Base-by-base conservation (phyloP, 2,329 filamentous ascomycete genomes). In the Trichoderma atrobrunneum region DNA sequence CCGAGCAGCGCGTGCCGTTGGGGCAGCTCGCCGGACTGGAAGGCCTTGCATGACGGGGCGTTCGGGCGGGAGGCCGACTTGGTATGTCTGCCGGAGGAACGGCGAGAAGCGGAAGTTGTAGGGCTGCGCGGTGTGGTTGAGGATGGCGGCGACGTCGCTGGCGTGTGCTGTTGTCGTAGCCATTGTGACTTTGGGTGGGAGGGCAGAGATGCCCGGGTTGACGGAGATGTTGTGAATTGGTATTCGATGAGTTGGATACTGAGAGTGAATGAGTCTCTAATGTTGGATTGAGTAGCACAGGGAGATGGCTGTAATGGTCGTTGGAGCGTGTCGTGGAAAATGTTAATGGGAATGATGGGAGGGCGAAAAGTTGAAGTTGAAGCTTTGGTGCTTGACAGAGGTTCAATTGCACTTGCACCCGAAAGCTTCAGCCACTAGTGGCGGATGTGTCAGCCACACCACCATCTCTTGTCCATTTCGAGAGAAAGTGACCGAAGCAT, bases 21-120 rank as follows among this genome's bases (percentile, higher is more conserved):
- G 95, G 94, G 79, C 96, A 98, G 83, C 95, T 92, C n/a, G 56
- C 94, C 94, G 74, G 93, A 89, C 73, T 92, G 87, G 84, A 94
- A 98, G 73, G 94, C 91, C 79, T 93, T 93, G 86, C 96, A 98
- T 79, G n/a, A 93, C 86, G 57, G 95, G 93, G 0, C 92, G 89
- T 80, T 93, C 90, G 48, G 92, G 88, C 26, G 93, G 89, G 66
- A 97, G 90, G 75, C 93, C 92, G 82, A 97, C 95, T 74, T 94
- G 91, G 82, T 96, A 94, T 76, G 92, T 94, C 74, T 90, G 86
- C 75, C 91, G 91, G 48, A 97, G 89, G 84, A 97, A 97, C 61
- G 93, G 92, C 36, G 90, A 91, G 87, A 98, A 97, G 81, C 89
- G 89, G 86, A 98, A 97, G 76, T 85, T 89, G 84, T 93, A 92